phyloP scores from a whole-genome alignment of 2,329 filamentous ascomycete species.

The Epichloe baconii region DNA sequence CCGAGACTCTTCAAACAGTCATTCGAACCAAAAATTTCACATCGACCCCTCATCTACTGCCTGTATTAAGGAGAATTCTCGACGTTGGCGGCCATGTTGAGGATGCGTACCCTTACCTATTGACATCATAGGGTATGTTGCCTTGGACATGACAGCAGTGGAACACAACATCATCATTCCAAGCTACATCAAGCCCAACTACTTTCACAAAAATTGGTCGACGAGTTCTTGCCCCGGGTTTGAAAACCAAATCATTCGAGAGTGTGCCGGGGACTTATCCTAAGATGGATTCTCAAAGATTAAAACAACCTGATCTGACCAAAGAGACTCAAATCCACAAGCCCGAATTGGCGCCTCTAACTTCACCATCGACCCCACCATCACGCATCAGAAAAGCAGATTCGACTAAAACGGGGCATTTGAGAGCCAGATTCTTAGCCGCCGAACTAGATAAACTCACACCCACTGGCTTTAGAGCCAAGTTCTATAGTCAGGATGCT shows the following conservation, averaged over 20 bases:
- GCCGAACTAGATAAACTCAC: slow-evolving; percentile 8
- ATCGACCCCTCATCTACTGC: slow-evolving; percentile 13
- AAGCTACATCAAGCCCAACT: slow-evolving; percentile 15
- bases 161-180: slow-evolving; percentile 14
- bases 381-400: slow-evolving; percentile 2
- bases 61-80: slow-evolving; percentile 15
- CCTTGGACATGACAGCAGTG: slow-evolving; percentile 19
- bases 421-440: slow-evolving; percentile 5
- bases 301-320: neutral
- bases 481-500: slow-evolving; percentile 11
- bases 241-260: slow-evolving; percentile 8
- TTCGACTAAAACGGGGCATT: slow-evolving; percentile 6
- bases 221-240: slow-evolving; percentile 12
- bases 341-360: neutral
- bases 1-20: slow-evolving; percentile 8
- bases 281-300: slow-evolving; percentile 6
- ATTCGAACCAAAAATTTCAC: slow-evolving; percentile 14
- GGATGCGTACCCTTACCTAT: slow-evolving; percentile 8
- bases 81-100: slow-evolving; percentile 1
- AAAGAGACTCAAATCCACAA: neutral
- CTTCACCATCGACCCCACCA: neutral
- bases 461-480: slow-evolving; percentile 9
- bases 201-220: slow-evolving; percentile 13
- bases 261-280: slow-evolving; percentile 17
- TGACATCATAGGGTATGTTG: slow-evolving; percentile 14